Evolutionary conservation across 352 stramenopile genomes (phyloP), one percentile per base, ranked within the genome.

Genomic region (Phytophthora uliginosa): DNA sequence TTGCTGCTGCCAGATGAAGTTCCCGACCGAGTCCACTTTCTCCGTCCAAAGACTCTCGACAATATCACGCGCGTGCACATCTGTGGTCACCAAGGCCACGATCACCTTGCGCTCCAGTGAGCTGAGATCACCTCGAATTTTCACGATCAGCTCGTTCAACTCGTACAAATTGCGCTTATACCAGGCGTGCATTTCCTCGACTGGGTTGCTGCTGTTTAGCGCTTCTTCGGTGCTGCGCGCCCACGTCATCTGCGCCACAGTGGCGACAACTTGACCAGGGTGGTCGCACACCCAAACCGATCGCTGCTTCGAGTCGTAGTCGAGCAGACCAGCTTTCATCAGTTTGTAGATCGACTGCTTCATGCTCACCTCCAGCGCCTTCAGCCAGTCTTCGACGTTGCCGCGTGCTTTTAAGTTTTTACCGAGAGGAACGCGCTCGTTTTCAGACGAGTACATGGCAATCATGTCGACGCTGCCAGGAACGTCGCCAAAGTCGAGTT

Each of bases 1-100:
- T 66, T 99, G 96, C 70, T 98, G 92, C 76, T 98, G 91, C 96
- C 96, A 99, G 47, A 96, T 96, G 63, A 99, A 99, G 56, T 98
- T 97, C 18, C 84, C 79, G 6, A 96, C 76, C 0, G 81, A 74
- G 18, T 88, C 81, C 6, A 95, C 88, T 52, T 84, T 83, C 20
- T 93, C 85, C 12, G 82, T 81, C 81, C 79, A 92, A 13, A 97
- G 56, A 58, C 74, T 81, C 60, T 94, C 88, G 8, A 96, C 83
- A 34, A 98, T 98, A 59, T 98, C 94, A 17, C 94, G 80, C 4
- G 92, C 94, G 65, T 98, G 94, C 0, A 99, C 93, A 54, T 98
- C 93, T 0, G 93, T 98, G 0, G 95, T 98, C 24, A 99, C 96
- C 8, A 98, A 79, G 12, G 96, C 91, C 1, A 98, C 96, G 59